Evolutionary conservation across 352 stramenopile genomes (phyloP), one percentile per base, ranked within the genome.

Genomic region (Phytopythium aichiense): DNA sequence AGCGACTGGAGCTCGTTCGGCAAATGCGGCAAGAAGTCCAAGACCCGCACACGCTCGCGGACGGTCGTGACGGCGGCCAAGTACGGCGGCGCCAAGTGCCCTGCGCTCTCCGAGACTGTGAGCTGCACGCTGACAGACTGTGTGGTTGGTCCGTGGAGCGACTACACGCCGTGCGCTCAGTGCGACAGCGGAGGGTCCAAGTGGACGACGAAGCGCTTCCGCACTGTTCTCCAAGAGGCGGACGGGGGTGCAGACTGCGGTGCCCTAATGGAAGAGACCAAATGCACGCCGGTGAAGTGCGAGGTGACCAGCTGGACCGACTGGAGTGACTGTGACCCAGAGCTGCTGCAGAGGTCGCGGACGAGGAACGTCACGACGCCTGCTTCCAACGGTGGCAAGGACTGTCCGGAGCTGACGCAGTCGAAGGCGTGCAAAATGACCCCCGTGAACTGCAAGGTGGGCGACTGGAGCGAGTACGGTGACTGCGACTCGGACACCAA

Each of bases 361-460:
- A 73, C 69, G 49, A 71, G 78, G 15, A 69, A 65, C 16, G 61
- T 83, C 7, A 60, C 71, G 15, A 60, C 61, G 0, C 37, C 59
- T 0, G n/a, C 70, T 0, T 52, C 72, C 46, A 74, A 78, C 49
- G 74, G 70, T 11, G 76, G 76, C 22, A 72, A 64, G n/a, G 55
- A 59, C 3, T 84, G 77, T 22, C 65, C 77, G 0, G 59, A 65
- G 3, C 61, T 91, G 2, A 58, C 74, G 30, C 50, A 75, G 1
- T 71, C 51, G 13, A 61, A 76, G 33, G 2, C 54, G 11, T 89
- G 79, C 56, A 72, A 61, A 33, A 71, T 79, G 2, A 70, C 65
- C 20, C 64, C 67, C 0, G 69, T 87, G 16, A 56, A 87, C 67
- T 92, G 82, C 45, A 67, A 70, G n/a, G 72, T 87, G 2, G 56